Percentiles rank a stretch among this genome's conserved stretches.
Evolutionary conservation across 495 filamentous ascomycete genomes (phyloP).

Genomic region (Terfezia boudieri): DNA sequence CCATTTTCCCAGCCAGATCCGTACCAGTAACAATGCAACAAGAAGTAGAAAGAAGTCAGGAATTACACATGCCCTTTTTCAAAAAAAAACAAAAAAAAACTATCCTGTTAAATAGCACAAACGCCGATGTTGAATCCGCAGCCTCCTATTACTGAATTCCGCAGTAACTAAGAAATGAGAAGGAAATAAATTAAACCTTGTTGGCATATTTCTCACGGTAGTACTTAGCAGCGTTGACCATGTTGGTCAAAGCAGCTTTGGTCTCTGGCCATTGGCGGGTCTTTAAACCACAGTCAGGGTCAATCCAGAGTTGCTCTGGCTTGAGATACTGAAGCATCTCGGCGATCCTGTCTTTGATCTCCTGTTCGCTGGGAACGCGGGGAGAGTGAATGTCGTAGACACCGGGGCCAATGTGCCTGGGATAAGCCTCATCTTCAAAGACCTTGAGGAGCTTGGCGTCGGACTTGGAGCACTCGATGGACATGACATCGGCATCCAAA

Average conservation of each 20-base stretch:
- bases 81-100: neutral
- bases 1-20: neutral
- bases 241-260: slow-evolving; percentile 72
- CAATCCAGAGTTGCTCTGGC: slow-evolving; percentile 93
- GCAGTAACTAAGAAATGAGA: slow-evolving; percentile 1
- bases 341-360: slow-evolving; percentile 89
- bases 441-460: slow-evolving; percentile 97
- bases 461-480: slow-evolving; percentile 99
- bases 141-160: slow-evolving; percentile 1
- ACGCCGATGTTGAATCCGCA: slow-evolving; percentile 40
- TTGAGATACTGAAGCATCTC: slow-evolving; percentile 93
- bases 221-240: slow-evolving; percentile 91
- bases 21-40: neutral
- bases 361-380: slow-evolving; percentile 78
- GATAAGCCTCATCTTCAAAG: slow-evolving; percentile 90
- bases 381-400: slow-evolving; percentile 99
- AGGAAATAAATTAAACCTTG: slow-evolving; percentile 13
- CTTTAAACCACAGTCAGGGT: slow-evolving; percentile 98
- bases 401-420: slow-evolving; percentile 91
- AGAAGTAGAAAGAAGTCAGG: neutral
- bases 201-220: slow-evolving; percentile 50
- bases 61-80: neutral
- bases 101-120: slow-evolving; percentile 2
- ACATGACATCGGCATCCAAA: slow-evolving; percentile 90
- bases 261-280: slow-evolving; percentile 93